Evolutionary conservation across 1,284 basidiomycete species (phyloP).

Genomic region (Bondarzewia mesenterica): DNA sequence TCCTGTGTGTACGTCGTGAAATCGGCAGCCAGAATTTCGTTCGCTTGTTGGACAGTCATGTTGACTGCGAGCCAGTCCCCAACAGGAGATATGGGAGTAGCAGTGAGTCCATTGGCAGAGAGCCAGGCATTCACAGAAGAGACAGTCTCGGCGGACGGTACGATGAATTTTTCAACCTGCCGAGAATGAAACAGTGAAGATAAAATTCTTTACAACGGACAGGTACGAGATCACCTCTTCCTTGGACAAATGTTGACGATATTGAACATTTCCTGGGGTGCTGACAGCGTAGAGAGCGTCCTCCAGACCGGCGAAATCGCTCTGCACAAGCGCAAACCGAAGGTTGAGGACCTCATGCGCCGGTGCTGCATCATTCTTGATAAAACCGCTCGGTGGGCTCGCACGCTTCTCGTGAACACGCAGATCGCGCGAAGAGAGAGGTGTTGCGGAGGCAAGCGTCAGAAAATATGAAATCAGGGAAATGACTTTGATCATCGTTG

Average conservation of each 20-base stretch:
- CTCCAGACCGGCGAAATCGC: slow-evolving; percentile 27
- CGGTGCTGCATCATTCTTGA: slow-evolving; percentile 19
- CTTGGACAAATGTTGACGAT: slow-evolving; percentile 20
- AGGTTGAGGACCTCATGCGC: slow-evolving; percentile 21
- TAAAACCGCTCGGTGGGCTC: slow-evolving; percentile 21
- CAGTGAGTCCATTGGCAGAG: slow-evolving; percentile 20
- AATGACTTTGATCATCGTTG: neutral
- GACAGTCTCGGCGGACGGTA: slow-evolving; percentile 17
- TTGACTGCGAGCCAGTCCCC: slow-evolving; percentile 16
- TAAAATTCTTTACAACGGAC: neutral
- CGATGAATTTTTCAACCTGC: neutral
- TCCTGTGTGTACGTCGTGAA: slow-evolving; percentile 26
- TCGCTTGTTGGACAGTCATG: slow-evolving; percentile 24
- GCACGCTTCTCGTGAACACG: slow-evolving; percentile 21
- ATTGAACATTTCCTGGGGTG: slow-evolving; percentile 17
- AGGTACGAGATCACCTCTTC: slow-evolving; percentile 15
- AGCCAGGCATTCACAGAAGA: slow-evolving; percentile 27
- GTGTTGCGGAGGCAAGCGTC: neutral
- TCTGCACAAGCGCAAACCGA: slow-evolving; percentile 26
- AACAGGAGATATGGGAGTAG: slow-evolving; percentile 17
- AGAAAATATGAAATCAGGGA: neutral
- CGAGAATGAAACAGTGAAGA: neutral
- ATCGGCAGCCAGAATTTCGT: slow-evolving; percentile 23
- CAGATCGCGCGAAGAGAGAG: slow-evolving; percentile 6
- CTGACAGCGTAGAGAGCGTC: slow-evolving; percentile 21